phyloP scores from a whole-genome alignment of 768 basidiomycete genomes.

The Galerina sulciceps region DNA sequence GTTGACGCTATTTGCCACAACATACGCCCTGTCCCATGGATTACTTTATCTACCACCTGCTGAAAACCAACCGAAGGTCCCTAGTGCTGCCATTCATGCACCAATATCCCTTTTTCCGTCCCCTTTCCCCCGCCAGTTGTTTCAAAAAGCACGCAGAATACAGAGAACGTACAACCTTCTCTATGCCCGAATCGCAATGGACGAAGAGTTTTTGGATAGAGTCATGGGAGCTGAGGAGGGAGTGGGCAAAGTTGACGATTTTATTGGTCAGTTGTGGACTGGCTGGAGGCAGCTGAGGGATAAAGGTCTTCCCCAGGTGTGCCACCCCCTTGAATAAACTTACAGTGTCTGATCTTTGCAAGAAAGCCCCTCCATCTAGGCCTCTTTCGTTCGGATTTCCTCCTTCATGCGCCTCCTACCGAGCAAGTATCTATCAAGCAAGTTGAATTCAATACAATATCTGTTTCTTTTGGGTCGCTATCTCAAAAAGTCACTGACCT shows the following conservation, averaged over 20 bases:
- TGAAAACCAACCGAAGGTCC: conserved; percentile 48
- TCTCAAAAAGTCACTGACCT: conserved; percentile 69
- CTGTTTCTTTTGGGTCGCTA: conserved; percentile 85
- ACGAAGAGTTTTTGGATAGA: conserved; percentile 77
- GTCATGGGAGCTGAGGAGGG: conserved; percentile 83
- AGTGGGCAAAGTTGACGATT: conserved; percentile 83
- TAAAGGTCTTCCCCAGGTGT: conserved; percentile 55
- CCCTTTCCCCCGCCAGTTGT: conserved; percentile 78
- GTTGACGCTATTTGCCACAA: conserved; percentile 70
- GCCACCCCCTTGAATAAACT: neutral
- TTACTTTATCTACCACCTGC: conserved; percentile 78
- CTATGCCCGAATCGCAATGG: conserved; percentile 83
- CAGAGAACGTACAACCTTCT: conserved; percentile 84
- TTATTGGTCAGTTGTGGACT: conserved; percentile 84
- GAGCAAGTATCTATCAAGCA: conserved; percentile 70
- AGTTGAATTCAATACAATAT: conserved; percentile 98
- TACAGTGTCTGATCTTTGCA: conserved; percentile 6
- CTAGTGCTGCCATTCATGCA: conserved; percentile 85
- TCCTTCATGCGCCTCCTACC: conserved; percentile 64
- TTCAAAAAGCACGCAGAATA: conserved; percentile 63
- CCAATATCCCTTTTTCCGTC: conserved; percentile 89
- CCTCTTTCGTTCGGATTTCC: conserved; percentile 93
- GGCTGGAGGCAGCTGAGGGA: conserved; percentile 82
- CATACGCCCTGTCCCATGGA: conserved; percentile 85
- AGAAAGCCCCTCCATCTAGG: conserved; percentile 82